phyloP scores from a whole-genome alignment of 805 yeast genomes.

The Barnettozyma vustinii region DNA sequence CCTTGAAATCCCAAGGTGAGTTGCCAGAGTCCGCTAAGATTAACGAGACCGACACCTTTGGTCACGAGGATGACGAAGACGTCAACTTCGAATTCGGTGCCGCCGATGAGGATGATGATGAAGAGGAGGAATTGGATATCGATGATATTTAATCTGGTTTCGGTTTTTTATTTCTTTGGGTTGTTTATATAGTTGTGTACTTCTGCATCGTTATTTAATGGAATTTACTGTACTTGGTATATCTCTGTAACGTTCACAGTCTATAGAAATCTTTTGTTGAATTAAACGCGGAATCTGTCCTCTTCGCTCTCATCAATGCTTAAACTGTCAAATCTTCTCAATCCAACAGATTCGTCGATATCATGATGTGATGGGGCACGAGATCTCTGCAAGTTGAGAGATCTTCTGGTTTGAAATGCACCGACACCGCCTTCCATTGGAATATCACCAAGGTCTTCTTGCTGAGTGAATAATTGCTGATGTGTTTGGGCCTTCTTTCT shows the following conservation, averaged over 20 bases:
- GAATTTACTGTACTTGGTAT: background rate
- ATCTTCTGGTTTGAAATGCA: constrained; percentile 70
- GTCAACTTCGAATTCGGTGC: constrained; percentile 98
- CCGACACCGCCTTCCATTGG: constrained; percentile 84
- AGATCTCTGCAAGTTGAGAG: constrained; percentile 58
- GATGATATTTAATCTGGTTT: constrained; percentile 70
- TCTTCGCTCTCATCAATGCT: constrained; percentile 39
- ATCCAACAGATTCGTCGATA: constrained; percentile 44
- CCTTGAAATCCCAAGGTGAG: constrained; percentile 92
- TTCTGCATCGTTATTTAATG: constrained; percentile 1
- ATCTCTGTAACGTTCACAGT: background rate
- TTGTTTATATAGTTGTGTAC: constrained; percentile 3
- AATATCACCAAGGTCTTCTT: constrained; percentile 59
- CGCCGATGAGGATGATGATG: constrained; percentile 76
- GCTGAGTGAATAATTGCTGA: constrained; percentile 30
- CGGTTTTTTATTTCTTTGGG: constrained; percentile 5
- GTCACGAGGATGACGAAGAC: constrained; percentile 94
- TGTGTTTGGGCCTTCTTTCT: constrained; percentile 52
- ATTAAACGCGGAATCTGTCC: constrained; percentile 23
- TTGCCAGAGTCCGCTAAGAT: constrained; percentile 96
- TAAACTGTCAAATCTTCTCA: constrained; percentile 58
- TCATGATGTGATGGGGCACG: constrained; percentile 28
- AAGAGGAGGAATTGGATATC: constrained; percentile 76
- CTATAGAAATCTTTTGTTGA: background rate
- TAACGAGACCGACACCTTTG: constrained; percentile 95